phyloP scores from a whole-genome alignment of 1,284 basidiomycete species.

The Veloboletus limbatus region DNA sequence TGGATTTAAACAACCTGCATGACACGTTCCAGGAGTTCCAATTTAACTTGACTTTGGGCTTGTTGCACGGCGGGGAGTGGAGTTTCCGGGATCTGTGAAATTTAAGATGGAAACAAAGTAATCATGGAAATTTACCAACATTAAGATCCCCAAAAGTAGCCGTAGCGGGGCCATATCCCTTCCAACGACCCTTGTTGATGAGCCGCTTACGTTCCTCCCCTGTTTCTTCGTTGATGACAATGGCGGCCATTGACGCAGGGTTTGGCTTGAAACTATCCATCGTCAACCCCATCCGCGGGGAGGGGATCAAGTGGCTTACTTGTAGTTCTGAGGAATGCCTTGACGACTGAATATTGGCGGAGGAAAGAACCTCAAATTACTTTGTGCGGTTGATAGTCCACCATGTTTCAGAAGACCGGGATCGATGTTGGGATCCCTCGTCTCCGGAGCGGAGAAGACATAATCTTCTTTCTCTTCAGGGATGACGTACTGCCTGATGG shows the following conservation, averaged over 20 bases:
- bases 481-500: slow-evolving; percentile 66
- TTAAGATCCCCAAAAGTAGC: slow-evolving; percentile 64
- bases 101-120: slow-evolving; percentile 3
- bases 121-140: slow-evolving; percentile 35
- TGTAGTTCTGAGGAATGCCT: slow-evolving; percentile 73
- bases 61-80: slow-evolving; percentile 58
- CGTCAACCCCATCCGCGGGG: neutral
- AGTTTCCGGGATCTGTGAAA: slow-evolving; percentile 58
- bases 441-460: slow-evolving; percentile 31
- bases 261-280: slow-evolving; percentile 72
- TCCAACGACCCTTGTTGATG: slow-evolving; percentile 79
- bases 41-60: slow-evolving; percentile 55
- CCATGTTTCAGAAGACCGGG: slow-evolving; percentile 26
- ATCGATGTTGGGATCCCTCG: slow-evolving; percentile 36
- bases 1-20: slow-evolving; percentile 44
- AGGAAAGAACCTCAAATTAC: slow-evolving; percentile 71
- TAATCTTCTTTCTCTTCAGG: slow-evolving; percentile 67
- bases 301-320: slow-evolving; percentile 40
- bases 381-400: slow-evolving; percentile 32
- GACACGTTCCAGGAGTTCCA: slow-evolving; percentile 56
- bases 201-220: slow-evolving; percentile 79
- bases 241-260: slow-evolving; percentile 65
- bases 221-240: slow-evolving; percentile 64
- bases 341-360: slow-evolving; percentile 84
- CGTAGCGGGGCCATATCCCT: slow-evolving; percentile 68